phyloP scores from a whole-genome alignment of 345 rosid genomes.

The Nephelium lappaceum region DNA sequence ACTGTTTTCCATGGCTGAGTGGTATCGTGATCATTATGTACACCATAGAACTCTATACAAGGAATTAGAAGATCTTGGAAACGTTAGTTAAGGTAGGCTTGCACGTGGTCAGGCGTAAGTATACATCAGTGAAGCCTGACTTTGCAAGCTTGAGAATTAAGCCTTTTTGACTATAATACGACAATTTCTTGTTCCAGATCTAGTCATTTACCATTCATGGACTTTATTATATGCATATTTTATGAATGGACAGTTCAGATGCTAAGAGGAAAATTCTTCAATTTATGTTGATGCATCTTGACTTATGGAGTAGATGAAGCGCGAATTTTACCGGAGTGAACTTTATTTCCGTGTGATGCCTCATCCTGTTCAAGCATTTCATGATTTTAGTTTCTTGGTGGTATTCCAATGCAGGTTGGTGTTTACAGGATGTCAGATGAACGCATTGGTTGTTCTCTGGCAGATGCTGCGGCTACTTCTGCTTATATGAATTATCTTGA shows the following conservation, averaged over 20 bases:
- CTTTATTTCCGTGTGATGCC: background rate
- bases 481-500: conserved; percentile 78
- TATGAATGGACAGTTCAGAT: background rate
- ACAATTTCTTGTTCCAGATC: background rate
- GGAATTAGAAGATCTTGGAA: background rate
- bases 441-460: conserved; percentile 91
- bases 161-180: background rate
- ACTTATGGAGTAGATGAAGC: background rate
- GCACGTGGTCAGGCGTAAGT: background rate
- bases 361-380: conserved; percentile 9
- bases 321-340: conserved; percentile 1
- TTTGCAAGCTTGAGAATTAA: background rate
- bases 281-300: background rate
- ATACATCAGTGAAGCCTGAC: background rate
- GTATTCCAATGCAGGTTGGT: conserved; percentile 59
- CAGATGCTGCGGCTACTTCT: conserved; percentile 94
- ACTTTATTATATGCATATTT: background rate
- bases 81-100: background rate
- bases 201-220: background rate
- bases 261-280: background rate
- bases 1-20: background rate
- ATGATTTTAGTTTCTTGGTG: conserved; percentile 14
- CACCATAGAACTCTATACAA: background rate
- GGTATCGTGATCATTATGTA: background rate
- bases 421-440: conserved; percentile 95